These are phyloP conservation scores for Umbelopsis sp. DNA, from an alignment of 371 early-diverging fungal genomes.

Conservation along the genomic window DNA sequence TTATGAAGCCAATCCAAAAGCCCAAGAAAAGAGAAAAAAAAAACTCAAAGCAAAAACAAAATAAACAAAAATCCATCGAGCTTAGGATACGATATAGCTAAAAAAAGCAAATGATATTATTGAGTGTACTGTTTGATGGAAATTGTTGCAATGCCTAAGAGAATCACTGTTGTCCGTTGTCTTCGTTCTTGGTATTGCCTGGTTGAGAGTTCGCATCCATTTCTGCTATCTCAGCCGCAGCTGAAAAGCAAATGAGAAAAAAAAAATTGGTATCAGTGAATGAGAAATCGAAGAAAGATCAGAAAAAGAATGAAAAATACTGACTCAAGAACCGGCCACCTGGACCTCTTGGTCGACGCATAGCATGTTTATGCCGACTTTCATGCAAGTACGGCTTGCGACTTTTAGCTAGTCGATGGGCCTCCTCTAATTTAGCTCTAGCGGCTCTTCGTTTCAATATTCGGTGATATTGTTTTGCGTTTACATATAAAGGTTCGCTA, in stretches of 20 bases:
- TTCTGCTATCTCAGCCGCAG: constrained; percentile 60
- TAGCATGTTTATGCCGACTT: constrained; percentile 95
- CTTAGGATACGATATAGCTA: not conserved
- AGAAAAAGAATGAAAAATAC: constrained; percentile 18
- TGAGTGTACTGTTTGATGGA: not conserved
- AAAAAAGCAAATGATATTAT: not conserved
- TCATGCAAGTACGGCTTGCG: constrained; percentile 91
- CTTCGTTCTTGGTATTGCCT: not conserved
- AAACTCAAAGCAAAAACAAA: not conserved
- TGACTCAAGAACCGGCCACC: constrained; percentile 81
- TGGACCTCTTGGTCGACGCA: constrained; percentile 92
- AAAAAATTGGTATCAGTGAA: not conserved
- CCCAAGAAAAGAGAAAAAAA: too few relatives aligned
- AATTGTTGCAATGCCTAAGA: not conserved
- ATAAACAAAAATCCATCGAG: not conserved
- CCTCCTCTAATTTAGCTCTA: constrained; percentile 65
- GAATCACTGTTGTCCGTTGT: not conserved
- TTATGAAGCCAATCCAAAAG: too few relatives aligned
- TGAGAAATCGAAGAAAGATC: not conserved
- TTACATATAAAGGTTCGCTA: constrained; percentile 82
- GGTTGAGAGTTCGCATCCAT: constrained; percentile 37
- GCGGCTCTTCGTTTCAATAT: constrained; percentile 86
- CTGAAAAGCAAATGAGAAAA: constrained; percentile 15
- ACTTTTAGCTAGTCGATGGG: constrained; percentile 55
- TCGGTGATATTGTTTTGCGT: constrained; percentile 93